These are phyloP conservation scores for Mortierella sp. DNA, from an alignment of 371 early-diverging fungal species.

Conservation along the genomic window DNA sequence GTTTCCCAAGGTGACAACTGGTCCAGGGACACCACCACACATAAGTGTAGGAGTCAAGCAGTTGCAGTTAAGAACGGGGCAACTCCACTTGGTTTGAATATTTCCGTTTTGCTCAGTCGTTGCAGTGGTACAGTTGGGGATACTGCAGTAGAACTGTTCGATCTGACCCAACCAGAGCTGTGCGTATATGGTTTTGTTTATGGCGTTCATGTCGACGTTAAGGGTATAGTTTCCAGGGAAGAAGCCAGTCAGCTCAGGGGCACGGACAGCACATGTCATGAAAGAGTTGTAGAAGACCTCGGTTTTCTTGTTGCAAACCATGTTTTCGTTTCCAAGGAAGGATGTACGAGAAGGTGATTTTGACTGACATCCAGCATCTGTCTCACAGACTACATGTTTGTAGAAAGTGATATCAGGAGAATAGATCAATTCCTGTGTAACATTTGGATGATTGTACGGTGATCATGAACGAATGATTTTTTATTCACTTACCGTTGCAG, in stretches of 20 bases:
- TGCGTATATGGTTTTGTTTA: constrained; percentile 35
- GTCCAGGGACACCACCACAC: constrained; percentile 50
- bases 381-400: constrained; percentile 30
- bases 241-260: constrained; percentile 20
- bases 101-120: constrained; percentile 22
- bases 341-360: constrained; percentile 36
- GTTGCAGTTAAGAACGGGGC: constrained; percentile 26
- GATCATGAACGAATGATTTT: neutral
- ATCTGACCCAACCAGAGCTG: constrained; percentile 38
- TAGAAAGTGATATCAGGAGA: too few relatives aligned
- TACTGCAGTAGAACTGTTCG: constrained; percentile 44
- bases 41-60: constrained; percentile 32
- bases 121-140: constrained; percentile 21
- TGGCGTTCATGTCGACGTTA: constrained; percentile 24
- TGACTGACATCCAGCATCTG: constrained; percentile 36
- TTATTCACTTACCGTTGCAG: constrained; percentile 44
- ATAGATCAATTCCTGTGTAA: neutral
- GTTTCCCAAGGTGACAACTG: constrained; percentile 18
- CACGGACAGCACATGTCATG: constrained; percentile 39
- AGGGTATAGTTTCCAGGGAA: constrained; percentile 41
- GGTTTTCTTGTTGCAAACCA: constrained; percentile 57
- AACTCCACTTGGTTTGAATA: constrained; percentile 34
- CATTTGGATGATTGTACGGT: neutral
- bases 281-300: constrained; percentile 36
- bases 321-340: constrained; percentile 37